These are phyloP conservation scores for Aspergillus spinulosporus DNA, from an alignment of 2,329 filamentous ascomycete species.

Conservation along the genomic window DNA sequence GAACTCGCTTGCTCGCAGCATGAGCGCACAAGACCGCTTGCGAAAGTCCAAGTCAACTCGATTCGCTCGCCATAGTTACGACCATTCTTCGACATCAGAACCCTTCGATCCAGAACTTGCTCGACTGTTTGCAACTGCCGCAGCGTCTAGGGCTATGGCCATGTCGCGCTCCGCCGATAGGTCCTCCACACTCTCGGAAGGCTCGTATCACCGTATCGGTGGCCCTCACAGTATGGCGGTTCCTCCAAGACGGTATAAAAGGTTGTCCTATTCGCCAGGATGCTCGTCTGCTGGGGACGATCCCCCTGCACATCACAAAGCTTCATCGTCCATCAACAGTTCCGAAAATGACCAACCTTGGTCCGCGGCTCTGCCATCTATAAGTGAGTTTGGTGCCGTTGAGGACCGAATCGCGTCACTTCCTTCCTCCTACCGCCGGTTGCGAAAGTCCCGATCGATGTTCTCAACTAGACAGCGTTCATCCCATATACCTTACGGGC, in stretches of 20 bases:
- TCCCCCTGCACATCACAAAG: slow-evolving; percentile 8
- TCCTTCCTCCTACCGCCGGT: slow-evolving; percentile 49
- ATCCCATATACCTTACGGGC: slow-evolving; percentile 23
- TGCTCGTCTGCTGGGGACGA: slow-evolving; percentile 14
- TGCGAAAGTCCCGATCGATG: slow-evolving; percentile 52
- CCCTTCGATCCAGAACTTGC: slow-evolving; percentile 33
- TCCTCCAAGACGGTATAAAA: slow-evolving; percentile 27
- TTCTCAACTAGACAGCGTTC: slow-evolving; percentile 42
- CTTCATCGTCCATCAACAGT: background rate
- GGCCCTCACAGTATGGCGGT: slow-evolving; percentile 30
- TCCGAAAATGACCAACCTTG: slow-evolving; percentile 13
- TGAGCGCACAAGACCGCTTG: slow-evolving; percentile 32
- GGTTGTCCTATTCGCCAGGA: slow-evolving; percentile 17
- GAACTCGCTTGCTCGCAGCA: background rate
- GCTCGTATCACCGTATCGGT: slow-evolving; percentile 33
- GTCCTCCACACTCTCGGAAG: slow-evolving; percentile 28
- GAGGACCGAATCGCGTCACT: slow-evolving; percentile 40
- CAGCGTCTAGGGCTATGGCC: slow-evolving; percentile 47
- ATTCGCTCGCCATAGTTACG: slow-evolving; percentile 36
- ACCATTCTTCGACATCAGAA: slow-evolving; percentile 25
- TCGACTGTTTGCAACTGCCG: slow-evolving; percentile 41
- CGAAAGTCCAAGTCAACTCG: slow-evolving; percentile 42
- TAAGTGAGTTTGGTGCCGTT: slow-evolving; percentile 35
- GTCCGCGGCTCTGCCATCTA: slow-evolving; percentile 28
- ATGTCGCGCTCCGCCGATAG: slow-evolving; percentile 41